A percentile compares a stretch with the other conserved stretches of the same genome.
These are phyloP conservation scores for Penstemon newberryi DNA, from an alignment of 257 asterid genomes.

Conservation along the genomic window DNA sequence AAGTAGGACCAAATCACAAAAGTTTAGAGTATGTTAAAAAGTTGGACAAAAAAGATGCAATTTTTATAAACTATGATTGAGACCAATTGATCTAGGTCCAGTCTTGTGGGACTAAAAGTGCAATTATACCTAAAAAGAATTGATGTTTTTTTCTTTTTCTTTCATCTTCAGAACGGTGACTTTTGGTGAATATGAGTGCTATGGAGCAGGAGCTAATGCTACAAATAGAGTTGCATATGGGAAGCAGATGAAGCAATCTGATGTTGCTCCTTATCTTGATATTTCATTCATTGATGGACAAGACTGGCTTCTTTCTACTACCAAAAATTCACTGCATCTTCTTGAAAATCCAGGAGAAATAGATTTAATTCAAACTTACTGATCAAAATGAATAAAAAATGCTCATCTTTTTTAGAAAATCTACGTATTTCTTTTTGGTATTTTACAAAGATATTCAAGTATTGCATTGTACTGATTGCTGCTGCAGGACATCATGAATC, in stretches of 20 bases:
- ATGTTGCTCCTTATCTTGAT: constrained; percentile 60
- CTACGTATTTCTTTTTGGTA: no score
- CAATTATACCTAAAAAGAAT: no score
- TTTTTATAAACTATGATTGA: no score
- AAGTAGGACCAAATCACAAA: no score
- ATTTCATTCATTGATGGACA: constrained; percentile 69
- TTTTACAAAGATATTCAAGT: no score
- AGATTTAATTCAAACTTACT: neutral
- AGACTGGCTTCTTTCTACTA: constrained; percentile 53
- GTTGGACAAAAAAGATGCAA: no score
- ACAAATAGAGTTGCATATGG: constrained; percentile 54
- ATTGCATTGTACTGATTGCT: constrained; percentile 2
- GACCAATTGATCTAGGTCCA: no score
- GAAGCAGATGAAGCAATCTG: constrained; percentile 53
- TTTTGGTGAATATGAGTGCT: constrained; percentile 70
- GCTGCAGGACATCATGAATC: constrained; percentile 32
- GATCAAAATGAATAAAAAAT: neutral
- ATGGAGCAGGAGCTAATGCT: constrained; percentile 63
- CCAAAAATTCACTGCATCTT: neutral
- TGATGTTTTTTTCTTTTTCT: neutral
- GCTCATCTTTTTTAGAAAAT: no score
- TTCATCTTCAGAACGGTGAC: constrained; percentile 54
- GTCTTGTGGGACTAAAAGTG: no score
- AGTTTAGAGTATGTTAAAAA: no score
- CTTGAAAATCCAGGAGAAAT: neutral